Base-by-base conservation (phyloP, 352 stramenopile genomes). In the Plasmopara halstedii region DNA sequence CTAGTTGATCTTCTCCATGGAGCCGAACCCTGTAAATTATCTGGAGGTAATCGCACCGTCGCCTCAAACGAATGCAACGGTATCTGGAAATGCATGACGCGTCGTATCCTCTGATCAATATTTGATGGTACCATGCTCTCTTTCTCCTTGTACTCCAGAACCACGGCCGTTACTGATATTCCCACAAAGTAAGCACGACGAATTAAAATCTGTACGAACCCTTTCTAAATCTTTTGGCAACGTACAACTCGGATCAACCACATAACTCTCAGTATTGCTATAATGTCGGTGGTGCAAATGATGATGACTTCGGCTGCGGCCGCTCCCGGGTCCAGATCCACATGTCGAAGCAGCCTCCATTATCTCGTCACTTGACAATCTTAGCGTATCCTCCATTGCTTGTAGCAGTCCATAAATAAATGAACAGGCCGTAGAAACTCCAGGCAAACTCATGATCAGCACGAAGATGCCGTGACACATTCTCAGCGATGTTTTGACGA, bases 61-160 rank as follows among this genome's bases (percentile, higher is more conserved):
- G 82, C 82, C 40, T 94, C 82, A 53, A 94, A 94, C 2, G 82
- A 84, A 50, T 79, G 69, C 37, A 89, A 56, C 18, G 80, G 78
- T 48, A 92, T 89, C 58, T 87, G 70, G 47, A 92, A 88, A 42
- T 94, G 83, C 83, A 94, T 94, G 41, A 91, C 78, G 15, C 82
- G 79, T 35, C 85, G 80, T 73, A 94, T 94, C 55, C 83, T 74
- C 31, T 73, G 62, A 55, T 90, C 88, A 57, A 92, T 90, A 50
- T 78, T 87, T 34, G 67, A 70, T 20, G 81, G 75, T 45, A 94
- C 72, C 55, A 81, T 77, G 53, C 68, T 79, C 42, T 94, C 80
- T 39, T 92, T 94, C 42, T 91, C 80, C 17, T 82, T 77, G 44
- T 94, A 94, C 42, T 91, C 81, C 13, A 94, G 60, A 46, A 94